Evolutionary conservation across 176 grass and related monocot genomes (phyloP).

Genomic region (Elymus sibiricus): DNA sequence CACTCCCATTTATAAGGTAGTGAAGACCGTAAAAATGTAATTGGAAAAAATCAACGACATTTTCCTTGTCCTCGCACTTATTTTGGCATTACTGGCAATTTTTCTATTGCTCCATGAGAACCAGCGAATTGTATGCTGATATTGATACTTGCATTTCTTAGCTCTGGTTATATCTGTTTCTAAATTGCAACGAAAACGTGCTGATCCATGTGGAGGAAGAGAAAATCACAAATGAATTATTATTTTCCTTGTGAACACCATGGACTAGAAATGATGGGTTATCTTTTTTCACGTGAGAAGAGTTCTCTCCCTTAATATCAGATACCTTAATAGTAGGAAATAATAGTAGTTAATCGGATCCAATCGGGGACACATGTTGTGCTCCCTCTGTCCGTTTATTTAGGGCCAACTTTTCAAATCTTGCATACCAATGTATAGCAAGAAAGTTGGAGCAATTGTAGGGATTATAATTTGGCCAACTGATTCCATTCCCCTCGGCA

Average conservation of each 20-base stretch:
- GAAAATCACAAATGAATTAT: neutral
- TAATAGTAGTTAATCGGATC: neutral
- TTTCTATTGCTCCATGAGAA: neutral
- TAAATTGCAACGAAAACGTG: neutral
- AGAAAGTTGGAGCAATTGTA: neutral
- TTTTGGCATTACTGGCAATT: constrained; percentile 1
- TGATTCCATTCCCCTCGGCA: neutral
- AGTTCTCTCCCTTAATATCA: neutral
- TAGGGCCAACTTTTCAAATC: neutral
- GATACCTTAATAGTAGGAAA: neutral
- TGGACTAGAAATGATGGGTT: neutral
- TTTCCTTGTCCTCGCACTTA: neutral
- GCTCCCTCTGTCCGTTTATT: neutral
- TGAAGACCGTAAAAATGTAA: neutral
- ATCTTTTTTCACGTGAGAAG: neutral
- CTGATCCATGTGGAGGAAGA: neutral
- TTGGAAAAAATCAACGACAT: neutral
- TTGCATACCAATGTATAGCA: neutral
- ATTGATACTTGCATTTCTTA: constrained; percentile 7
- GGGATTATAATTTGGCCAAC: neutral
- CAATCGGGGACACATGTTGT: neutral
- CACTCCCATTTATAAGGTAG: neutral
- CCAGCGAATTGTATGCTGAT: neutral
- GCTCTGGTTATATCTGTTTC: neutral
- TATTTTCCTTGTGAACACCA: neutral